Percentiles rank a stretch among this genome's conserved stretches.
Conservation (phyloP, 2,329 filamentous ascomycete species). For the Aspergillus awamori region DNA sequence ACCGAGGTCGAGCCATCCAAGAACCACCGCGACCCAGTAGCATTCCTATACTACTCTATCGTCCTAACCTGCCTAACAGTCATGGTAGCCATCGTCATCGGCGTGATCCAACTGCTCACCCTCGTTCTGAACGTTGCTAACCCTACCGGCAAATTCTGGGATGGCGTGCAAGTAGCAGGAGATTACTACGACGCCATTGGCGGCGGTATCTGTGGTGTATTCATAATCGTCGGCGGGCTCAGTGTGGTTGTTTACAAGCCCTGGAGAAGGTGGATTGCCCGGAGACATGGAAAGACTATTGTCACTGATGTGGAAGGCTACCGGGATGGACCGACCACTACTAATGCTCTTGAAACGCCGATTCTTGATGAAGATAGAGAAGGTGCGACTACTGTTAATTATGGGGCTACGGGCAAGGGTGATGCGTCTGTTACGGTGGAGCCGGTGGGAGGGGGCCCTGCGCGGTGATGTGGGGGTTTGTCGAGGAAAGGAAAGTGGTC, state of each 20-base stretch:
- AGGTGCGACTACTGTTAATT: slow-evolving; percentile 3
- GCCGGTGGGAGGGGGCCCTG: background rate
- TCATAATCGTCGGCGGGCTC: slow-evolving; percentile 73
- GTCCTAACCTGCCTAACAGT: slow-evolving; percentile 84
- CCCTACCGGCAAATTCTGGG: slow-evolving; percentile 81
- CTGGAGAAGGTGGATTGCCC: slow-evolving; percentile 68
- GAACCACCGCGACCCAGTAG: slow-evolving; percentile 75
- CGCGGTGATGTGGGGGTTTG: background rate
- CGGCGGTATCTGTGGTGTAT: slow-evolving; percentile 81
- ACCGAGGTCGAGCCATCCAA: slow-evolving; percentile 27
- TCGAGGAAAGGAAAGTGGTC: background rate
- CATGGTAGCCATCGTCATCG: slow-evolving; percentile 81
- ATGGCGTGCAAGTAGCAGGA: slow-evolving; percentile 74
- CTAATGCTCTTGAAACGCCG: slow-evolving; percentile 15
- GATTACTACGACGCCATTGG: slow-evolving; percentile 87
- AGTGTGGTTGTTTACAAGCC: slow-evolving; percentile 77
- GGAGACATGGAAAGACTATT: slow-evolving; percentile 25
- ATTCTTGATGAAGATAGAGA: slow-evolving; percentile 13
- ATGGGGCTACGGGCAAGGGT: slow-evolving; percentile 19
- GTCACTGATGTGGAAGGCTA: slow-evolving; percentile 28
- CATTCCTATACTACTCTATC: slow-evolving; percentile 91
- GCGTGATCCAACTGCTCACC: slow-evolving; percentile 79
- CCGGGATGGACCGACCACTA: slow-evolving; percentile 21
- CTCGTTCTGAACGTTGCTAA: slow-evolving; percentile 75
- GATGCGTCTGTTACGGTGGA: slow-evolving; percentile 4